phyloP scores from a whole-genome alignment of 805 yeast species.

The Lachancea quebecensis region DNA sequence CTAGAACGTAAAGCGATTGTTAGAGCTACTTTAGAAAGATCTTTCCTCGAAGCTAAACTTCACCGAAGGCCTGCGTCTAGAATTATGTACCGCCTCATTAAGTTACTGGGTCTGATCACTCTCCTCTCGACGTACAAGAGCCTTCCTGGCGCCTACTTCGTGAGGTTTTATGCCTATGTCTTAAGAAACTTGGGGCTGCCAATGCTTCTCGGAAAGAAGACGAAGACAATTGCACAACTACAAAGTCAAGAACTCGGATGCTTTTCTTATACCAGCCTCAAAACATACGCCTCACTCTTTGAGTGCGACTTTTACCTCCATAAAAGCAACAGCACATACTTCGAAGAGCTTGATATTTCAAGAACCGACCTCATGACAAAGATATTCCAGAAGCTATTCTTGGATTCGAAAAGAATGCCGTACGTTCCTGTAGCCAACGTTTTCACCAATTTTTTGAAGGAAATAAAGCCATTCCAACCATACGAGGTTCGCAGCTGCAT shows the following conservation, averaged over 20 bases:
- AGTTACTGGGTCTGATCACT: background rate
- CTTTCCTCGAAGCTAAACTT: too few species aligned
- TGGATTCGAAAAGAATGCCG: constrained; percentile 39
- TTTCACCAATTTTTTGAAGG: constrained; percentile 59
- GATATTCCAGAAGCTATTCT: constrained; percentile 51
- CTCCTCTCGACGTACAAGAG: constrained; percentile 42
- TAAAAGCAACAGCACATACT: constrained; percentile 82
- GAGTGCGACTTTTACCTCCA: constrained; percentile 86
- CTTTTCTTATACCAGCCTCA: constrained; percentile 39
- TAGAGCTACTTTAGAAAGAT: too few species aligned
- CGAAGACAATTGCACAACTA: constrained; percentile 16
- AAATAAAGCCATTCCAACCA: constrained; percentile 58
- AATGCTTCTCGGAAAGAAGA: constrained; percentile 20
- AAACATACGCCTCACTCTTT: constrained; percentile 60
- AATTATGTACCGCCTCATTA: background rate
- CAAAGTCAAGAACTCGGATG: constrained; percentile 18
- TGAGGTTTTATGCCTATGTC: constrained; percentile 52
- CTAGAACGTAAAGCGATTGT: too few species aligned
- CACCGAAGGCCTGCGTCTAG: too few species aligned
- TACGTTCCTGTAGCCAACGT: constrained; percentile 76
- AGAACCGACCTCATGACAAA: constrained; percentile 56
- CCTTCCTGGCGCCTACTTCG: constrained; percentile 58
- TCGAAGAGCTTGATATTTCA: constrained; percentile 71
- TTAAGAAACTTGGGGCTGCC: constrained; percentile 38
- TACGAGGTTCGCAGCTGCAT: constrained; percentile 54